phyloP scores from a whole-genome alignment of 106 monocot genomes.

The Phalaenopsis equestris region DNA sequence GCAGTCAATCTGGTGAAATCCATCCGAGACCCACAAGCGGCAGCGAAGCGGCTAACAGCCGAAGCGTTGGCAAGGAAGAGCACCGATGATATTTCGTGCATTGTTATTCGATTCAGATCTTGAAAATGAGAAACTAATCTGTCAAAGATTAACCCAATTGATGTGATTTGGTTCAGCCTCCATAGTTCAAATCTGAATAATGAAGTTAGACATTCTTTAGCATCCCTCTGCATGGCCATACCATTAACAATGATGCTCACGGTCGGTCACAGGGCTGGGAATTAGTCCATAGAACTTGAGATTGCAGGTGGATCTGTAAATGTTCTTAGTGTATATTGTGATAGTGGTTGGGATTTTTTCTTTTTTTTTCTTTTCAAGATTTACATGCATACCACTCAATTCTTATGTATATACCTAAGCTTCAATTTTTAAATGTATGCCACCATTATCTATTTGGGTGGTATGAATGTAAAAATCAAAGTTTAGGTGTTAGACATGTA shows the following conservation, averaged over 20 bases:
- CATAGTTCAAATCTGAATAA: not conserved
- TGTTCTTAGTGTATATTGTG: not conserved
- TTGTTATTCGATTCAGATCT: constrained; percentile 19
- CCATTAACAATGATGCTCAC: no score
- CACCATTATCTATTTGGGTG: no score
- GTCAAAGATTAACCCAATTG: not conserved
- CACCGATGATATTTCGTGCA: constrained; percentile 69
- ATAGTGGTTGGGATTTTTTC: not conserved
- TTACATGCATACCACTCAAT: no score
- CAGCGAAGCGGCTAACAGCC: constrained; percentile 34
- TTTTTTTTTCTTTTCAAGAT: not conserved
- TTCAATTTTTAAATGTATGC: no score
- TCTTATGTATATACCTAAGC: no score
- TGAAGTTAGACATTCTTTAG: constrained; percentile 1
- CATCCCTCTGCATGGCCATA: not conserved
- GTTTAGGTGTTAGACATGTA: no score
- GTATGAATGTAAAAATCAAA: no score
- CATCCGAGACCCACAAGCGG: constrained; percentile 38
- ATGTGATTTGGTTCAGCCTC: not conserved
- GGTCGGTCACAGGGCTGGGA: no score
- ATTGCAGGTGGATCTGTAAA: not conserved
- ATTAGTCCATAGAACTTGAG: not conserved
- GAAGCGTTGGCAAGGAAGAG: constrained; percentile 39
- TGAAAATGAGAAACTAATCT: not conserved
- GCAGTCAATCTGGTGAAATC: constrained; percentile 32